Conservation (phyloP, 331 rosid genomes). For the Saraca asoca region DNA sequence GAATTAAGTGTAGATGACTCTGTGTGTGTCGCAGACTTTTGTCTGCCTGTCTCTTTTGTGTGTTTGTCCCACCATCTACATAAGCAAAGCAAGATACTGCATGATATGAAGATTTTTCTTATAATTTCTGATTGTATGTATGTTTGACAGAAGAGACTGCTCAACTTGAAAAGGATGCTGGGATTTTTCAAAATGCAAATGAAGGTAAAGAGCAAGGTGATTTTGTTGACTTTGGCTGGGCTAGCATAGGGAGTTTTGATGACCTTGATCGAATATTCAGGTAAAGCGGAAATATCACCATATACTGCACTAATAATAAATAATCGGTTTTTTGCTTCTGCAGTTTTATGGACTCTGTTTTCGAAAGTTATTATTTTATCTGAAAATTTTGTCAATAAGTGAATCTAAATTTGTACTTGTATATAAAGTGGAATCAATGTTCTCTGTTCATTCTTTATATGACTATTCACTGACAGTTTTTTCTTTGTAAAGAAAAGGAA, state of each 20-base stretch:
- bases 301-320: too few relatives aligned
- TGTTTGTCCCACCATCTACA: slow-evolving; percentile 15
- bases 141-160: slow-evolving; percentile 52
- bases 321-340: too few relatives aligned
- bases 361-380: too few relatives aligned
- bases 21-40: slow-evolving; percentile 14
- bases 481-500: too few relatives aligned
- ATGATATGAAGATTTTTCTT: slow-evolving; percentile 22
- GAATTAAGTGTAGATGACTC: slow-evolving; percentile 30
- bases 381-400: too few relatives aligned
- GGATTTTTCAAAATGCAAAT: slow-evolving; percentile 47
- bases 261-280: slow-evolving; percentile 89
- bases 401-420: too few relatives aligned
- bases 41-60: slow-evolving; percentile 27
- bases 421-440: too few relatives aligned
- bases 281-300: slow-evolving; percentile 45
- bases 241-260: slow-evolving; percentile 86
- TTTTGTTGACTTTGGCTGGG: slow-evolving; percentile 87
- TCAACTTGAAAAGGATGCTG: slow-evolving; percentile 55
- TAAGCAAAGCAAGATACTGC: slow-evolving; percentile 25
- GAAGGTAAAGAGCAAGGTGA: slow-evolving; percentile 77
- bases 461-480: too few relatives aligned
- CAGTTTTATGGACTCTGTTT: too few relatives aligned
- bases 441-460: too few relatives aligned
- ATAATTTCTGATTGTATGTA: slow-evolving; percentile 27